phyloP scores from a whole-genome alignment of 352 stramenopile genomes.

The Phytophthora tentaculata region DNA sequence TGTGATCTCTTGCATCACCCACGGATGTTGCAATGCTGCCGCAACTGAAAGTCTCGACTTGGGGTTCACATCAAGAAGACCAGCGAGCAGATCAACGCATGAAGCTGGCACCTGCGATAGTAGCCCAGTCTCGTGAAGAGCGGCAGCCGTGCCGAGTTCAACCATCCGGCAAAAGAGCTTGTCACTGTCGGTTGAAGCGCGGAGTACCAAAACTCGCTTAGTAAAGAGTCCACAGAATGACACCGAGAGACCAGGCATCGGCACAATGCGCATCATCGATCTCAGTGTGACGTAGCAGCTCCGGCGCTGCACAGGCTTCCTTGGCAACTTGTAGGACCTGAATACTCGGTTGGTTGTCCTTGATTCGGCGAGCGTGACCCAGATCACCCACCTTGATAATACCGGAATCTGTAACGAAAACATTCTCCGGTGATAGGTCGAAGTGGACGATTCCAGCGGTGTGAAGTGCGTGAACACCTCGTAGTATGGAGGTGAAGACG shows the following conservation, averaged over 20 bases:
- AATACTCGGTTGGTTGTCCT: conserved; percentile 28
- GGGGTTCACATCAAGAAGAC: conserved; percentile 58
- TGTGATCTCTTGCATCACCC: conserved; percentile 35
- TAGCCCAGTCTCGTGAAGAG: conserved; percentile 39
- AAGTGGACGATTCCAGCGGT: conserved; percentile 88
- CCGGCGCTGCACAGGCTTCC: conserved; percentile 69
- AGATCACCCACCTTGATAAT: conserved; percentile 91
- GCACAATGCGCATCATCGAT: conserved; percentile 59
- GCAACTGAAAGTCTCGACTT: conserved; percentile 53
- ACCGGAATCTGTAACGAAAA: conserved; percentile 89
- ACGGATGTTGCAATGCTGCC: conserved; percentile 62
- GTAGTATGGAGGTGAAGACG: conserved; percentile 81
- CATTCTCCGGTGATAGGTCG: conserved; percentile 95
- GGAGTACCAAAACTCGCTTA: conserved; percentile 62
- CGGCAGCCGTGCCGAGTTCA: conserved; percentile 22
- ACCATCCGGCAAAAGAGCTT: conserved; percentile 56
- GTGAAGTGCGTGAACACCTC: conserved; percentile 89
- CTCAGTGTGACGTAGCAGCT: conserved; percentile 44
- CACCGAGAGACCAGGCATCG: conserved; percentile 76
- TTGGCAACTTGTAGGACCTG: conserved; percentile 53
- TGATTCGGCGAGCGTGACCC: conserved; percentile 69
- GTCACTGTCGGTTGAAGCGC: conserved; percentile 51
- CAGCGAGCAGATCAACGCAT: conserved; percentile 52
- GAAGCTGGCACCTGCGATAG: conserved; percentile 33
- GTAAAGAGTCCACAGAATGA: conserved; percentile 76